These are phyloP conservation scores for Xylaria telfairii DNA, from an alignment of 495 filamentous ascomycete genomes.

Conservation along the genomic window DNA sequence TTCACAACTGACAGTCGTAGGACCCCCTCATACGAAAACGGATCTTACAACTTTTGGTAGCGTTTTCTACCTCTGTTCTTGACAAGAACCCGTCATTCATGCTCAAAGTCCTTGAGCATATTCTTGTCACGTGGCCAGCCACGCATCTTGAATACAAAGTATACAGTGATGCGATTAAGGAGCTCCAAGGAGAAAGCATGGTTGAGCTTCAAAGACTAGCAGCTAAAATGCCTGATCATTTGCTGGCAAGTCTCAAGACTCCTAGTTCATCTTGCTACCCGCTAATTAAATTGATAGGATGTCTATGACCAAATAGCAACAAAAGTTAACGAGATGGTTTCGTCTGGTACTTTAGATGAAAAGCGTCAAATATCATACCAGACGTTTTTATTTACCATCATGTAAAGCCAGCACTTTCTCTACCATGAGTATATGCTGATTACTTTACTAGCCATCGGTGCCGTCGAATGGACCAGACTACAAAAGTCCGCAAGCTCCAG, in stretches of 20 bases:
- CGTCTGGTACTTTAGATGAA: constrained; percentile 74
- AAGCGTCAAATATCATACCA: constrained; percentile 69
- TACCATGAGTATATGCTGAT: constrained; percentile 9
- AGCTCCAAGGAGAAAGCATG: constrained; percentile 80
- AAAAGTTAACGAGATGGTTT: constrained; percentile 81
- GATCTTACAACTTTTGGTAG: constrained; percentile 81
- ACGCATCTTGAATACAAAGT: constrained; percentile 69
- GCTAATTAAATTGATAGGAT: constrained; percentile 49
- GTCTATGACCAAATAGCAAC: constrained; percentile 87
- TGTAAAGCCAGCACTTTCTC: constrained; percentile 56
- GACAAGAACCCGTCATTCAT: constrained; percentile 79
- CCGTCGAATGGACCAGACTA: constrained; percentile 69
- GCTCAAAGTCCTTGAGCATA: constrained; percentile 85
- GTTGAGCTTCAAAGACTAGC: constrained; percentile 89
- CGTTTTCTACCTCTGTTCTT: constrained; percentile 83
- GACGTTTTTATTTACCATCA: constrained; percentile 88
- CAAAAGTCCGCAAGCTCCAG: constrained; percentile 68
- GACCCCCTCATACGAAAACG: constrained; percentile 88
- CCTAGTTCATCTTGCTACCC: not conserved
- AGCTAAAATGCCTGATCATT: constrained; percentile 85
- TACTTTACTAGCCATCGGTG: constrained; percentile 71
- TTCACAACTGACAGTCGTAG: constrained; percentile 44
- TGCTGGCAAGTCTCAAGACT: constrained; percentile 61
- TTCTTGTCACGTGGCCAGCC: constrained; percentile 77
- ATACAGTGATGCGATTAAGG: constrained; percentile 91